phyloP scores from a whole-genome alignment of 2,329 filamentous ascomycete genomes.

The Bretziella fagacearum region DNA sequence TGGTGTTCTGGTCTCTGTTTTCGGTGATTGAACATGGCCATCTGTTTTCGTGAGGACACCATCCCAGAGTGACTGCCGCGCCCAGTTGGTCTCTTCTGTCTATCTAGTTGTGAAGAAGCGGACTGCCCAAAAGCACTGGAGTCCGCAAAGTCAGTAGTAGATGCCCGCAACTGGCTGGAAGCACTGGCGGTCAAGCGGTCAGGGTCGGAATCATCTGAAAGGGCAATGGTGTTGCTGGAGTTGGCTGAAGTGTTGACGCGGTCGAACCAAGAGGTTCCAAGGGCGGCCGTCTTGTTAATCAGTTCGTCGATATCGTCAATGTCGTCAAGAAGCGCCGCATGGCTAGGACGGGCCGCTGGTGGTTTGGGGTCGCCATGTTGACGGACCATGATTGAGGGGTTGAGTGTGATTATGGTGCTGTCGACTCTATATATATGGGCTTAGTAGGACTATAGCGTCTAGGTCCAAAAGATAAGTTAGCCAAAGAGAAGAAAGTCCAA shows the following conservation, averaged over 20 bases:
- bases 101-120: too few relatives aligned
- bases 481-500: background rate
- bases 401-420: background rate
- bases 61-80: conserved; percentile 20
- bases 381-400: conserved; percentile 3
- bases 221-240: background rate
- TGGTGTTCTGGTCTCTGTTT: conserved; percentile 42
- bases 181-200: background rate
- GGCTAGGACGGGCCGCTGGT: background rate
- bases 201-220: conserved; percentile 1
- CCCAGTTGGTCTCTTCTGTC: too few relatives aligned
- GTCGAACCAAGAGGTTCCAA: conserved; percentile 12
- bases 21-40: conserved; percentile 38
- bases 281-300: conserved; percentile 13
- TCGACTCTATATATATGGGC: conserved; percentile 2
- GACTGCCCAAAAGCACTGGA: too few relatives aligned
- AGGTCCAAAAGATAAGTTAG: too few relatives aligned
- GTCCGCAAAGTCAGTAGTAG: background rate
- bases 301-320: conserved; percentile 12
- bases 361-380: conserved; percentile 4
- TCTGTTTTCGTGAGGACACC: conserved; percentile 36
- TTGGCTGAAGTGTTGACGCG: background rate
- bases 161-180: background rate
- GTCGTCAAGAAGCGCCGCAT: conserved; percentile 3
- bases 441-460: conserved; percentile 1